These are phyloP conservation scores for Ophiostoma pallidulum DNA, from an alignment of 2,329 filamentous ascomycete species.

Conservation along the genomic window DNA sequence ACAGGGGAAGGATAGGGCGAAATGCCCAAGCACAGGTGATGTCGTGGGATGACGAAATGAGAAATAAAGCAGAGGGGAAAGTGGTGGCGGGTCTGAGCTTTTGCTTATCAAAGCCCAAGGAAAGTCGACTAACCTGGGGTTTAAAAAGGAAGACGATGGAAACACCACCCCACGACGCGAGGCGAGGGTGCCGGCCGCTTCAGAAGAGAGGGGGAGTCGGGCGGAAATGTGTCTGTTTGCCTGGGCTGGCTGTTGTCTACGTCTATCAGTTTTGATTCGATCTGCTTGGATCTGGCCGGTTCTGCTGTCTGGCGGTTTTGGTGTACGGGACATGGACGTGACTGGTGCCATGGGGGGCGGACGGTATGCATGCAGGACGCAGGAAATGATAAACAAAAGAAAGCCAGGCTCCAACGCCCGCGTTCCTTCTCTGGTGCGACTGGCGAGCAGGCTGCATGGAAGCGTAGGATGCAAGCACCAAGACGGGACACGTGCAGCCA, in stretches of 20 bases:
- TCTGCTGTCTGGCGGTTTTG: background rate
- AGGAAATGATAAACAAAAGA: slow-evolving; percentile 8
- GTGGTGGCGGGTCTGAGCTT: too few species aligned
- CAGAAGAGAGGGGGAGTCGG: slow-evolving; percentile 5
- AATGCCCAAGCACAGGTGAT: too few species aligned
- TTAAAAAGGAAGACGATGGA: background rate
- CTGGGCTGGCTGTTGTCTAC: slow-evolving; percentile 3
- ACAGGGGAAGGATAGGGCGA: too few species aligned
- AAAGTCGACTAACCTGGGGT: slow-evolving; percentile 1
- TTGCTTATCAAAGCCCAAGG: background rate
- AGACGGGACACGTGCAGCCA: background rate
- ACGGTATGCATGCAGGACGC: slow-evolving; percentile 4
- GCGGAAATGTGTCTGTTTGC: slow-evolving; percentile 6
- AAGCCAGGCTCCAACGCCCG: background rate
- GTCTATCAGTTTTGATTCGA: slow-evolving; percentile 10
- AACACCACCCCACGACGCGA: background rate
- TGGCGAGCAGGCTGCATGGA: background rate
- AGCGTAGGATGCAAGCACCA: slow-evolving; percentile 1
- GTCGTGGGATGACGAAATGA: background rate
- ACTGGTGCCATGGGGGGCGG: slow-evolving; percentile 9
- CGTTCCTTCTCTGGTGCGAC: background rate
- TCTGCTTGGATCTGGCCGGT: background rate
- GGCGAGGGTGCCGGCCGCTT: background rate
- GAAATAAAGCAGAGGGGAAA: too few species aligned
- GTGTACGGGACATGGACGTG: slow-evolving; percentile 8